phyloP scores from a whole-genome alignment of 2,329 filamentous ascomycete genomes.

The Aspergillus candidus region DNA sequence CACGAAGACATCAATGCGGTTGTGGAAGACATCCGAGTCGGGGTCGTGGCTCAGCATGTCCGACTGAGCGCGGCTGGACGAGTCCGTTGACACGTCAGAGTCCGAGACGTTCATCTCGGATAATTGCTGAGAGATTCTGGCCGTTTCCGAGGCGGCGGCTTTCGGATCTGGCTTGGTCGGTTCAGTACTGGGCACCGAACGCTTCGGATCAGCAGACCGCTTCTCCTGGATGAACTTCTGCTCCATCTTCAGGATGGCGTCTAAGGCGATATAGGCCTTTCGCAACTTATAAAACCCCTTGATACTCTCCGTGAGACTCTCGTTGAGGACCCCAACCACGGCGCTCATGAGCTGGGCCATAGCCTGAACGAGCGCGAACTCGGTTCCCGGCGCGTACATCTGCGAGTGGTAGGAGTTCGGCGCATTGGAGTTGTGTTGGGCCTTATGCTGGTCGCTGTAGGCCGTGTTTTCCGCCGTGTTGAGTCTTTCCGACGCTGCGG shows the following conservation, averaged over 20 bases:
- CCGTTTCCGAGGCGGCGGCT: constrained; percentile 9
- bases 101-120: constrained; percentile 20
- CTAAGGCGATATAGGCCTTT: constrained; percentile 78
- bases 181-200: constrained; percentile 5
- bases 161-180: constrained; percentile 12
- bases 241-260: constrained; percentile 72
- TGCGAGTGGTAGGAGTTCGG: constrained; percentile 49
- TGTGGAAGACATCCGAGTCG: constrained; percentile 60
- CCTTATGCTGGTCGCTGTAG: constrained; percentile 68
- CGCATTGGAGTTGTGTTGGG: constrained; percentile 56
- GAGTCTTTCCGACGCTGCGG: constrained; percentile 60
- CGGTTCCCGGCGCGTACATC: constrained; percentile 76
- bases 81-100: constrained; percentile 15
- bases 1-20: constrained; percentile 78
- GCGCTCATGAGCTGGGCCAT: constrained; percentile 85
- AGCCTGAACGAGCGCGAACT: constrained; percentile 78
- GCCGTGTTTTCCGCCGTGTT: constrained; percentile 70
- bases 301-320: constrained; percentile 85
- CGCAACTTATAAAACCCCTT: constrained; percentile 89
- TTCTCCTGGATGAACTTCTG: constrained; percentile 47
- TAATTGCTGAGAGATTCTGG: constrained; percentile 17
- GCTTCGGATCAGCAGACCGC: constrained; percentile 10
- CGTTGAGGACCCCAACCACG: constrained; percentile 81
- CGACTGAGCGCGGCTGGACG: constrained; percentile 17
- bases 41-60: constrained; percentile 43